These are phyloP conservation scores for Leccinum discolor DNA, from an alignment of 1,284 basidiomycete genomes.

Conservation along the genomic window DNA sequence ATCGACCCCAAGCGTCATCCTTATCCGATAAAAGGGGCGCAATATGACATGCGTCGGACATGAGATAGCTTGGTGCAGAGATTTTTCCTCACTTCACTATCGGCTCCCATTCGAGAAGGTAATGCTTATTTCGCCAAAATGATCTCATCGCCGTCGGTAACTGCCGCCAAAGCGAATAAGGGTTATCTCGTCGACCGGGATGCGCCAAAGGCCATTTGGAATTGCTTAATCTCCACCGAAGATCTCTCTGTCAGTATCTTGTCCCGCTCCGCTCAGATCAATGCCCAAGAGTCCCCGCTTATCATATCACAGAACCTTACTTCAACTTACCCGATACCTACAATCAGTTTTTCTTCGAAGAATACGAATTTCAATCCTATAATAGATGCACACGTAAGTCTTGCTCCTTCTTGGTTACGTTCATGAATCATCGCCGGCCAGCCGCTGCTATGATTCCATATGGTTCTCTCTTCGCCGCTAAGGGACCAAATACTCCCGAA, in stretches of 20 bases:
- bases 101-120: slow-evolving; percentile 88
- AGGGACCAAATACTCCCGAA: slow-evolving; percentile 59
- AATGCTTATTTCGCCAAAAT: slow-evolving; percentile 19
- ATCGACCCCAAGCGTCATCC: slow-evolving; percentile 54
- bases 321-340: slow-evolving; percentile 91
- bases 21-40: slow-evolving; percentile 80
- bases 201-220: slow-evolving; percentile 89
- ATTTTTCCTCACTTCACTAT: slow-evolving; percentile 80
- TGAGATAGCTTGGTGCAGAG: slow-evolving; percentile 73
- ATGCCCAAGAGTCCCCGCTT: slow-evolving; percentile 71
- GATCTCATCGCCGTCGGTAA: slow-evolving; percentile 4
- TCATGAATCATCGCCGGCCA: slow-evolving; percentile 35
- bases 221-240: slow-evolving; percentile 76
- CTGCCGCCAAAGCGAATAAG: slow-evolving; percentile 42
- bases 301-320: slow-evolving; percentile 88
- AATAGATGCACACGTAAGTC: slow-evolving; percentile 78
- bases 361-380: slow-evolving; percentile 90
- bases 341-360: slow-evolving; percentile 94
- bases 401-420: slow-evolving; percentile 17
- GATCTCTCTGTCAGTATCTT: slow-evolving; percentile 61
- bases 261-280: slow-evolving; percentile 49
- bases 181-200: slow-evolving; percentile 93
- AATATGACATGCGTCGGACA: slow-evolving; percentile 81
- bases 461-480: slow-evolving; percentile 59
- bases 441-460: slow-evolving; percentile 79